Conservation (phyloP, 495 filamentous ascomycete genomes). For the Endocarpon pusillum region DNA sequence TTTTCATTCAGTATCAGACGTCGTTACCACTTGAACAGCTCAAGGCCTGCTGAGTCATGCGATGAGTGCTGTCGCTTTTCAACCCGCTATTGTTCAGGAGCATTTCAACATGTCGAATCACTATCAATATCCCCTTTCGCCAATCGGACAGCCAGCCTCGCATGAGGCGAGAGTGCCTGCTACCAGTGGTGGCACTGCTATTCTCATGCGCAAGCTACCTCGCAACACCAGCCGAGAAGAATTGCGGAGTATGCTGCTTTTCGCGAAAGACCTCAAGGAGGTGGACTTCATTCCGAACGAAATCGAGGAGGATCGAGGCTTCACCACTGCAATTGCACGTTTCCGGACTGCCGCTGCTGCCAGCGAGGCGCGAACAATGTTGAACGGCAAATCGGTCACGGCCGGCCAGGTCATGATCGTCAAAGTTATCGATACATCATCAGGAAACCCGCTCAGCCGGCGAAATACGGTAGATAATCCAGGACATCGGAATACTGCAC, state of each 20-base stretch:
- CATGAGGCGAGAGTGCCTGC: too few species aligned
- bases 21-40: too few species aligned
- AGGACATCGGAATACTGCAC: slow-evolving; percentile 29
- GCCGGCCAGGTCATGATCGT: slow-evolving; percentile 67
- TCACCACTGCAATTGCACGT: slow-evolving; percentile 54
- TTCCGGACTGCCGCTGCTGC: slow-evolving; percentile 58
- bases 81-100: too few species aligned
- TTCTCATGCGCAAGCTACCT: slow-evolving; percentile 62
- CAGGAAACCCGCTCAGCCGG: slow-evolving; percentile 24
- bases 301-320: slow-evolving; percentile 51
- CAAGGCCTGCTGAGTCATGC: too few species aligned
- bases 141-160: too few species aligned
- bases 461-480: slow-evolving; percentile 47
- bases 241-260: slow-evolving; percentile 67
- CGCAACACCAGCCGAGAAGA: slow-evolving; percentile 52
- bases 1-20: too few species aligned
- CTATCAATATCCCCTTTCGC: too few species aligned
- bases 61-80: too few species aligned
- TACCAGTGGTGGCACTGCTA: slow-evolving; percentile 34
- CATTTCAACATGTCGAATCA: too few species aligned
- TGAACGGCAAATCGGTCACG: slow-evolving; percentile 66
- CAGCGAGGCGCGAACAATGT: slow-evolving; percentile 54
- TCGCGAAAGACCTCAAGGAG: slow-evolving; percentile 65
- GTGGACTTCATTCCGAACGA: slow-evolving; percentile 53
- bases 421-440: slow-evolving; percentile 40